Base-by-base conservation (phyloP, 2,329 filamentous ascomycete genomes). In the Microsporum audouinii region DNA sequence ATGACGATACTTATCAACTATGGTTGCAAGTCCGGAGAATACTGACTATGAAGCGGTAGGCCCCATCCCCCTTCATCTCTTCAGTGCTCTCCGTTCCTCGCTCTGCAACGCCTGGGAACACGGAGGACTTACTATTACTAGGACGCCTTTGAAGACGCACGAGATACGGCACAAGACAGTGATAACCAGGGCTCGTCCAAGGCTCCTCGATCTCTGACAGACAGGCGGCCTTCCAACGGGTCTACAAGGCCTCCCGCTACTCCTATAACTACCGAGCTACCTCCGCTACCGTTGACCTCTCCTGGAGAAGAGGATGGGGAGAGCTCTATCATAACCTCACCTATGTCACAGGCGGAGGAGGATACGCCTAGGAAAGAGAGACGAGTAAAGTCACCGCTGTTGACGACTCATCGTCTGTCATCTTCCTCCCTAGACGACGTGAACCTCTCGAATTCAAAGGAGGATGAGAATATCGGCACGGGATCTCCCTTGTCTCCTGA, bases 121-220 rank as follows among this genome's bases (percentile, higher is more conserved):
- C 41, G 38, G 33, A 51, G 17, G 34, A 57, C 39, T 39, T 59
- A 53, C 31, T 33, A 41, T 55, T 29, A 62, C 23, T 71, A 89
- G 86, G 87, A 91, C 68, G 83, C 82, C 14, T 95, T 95, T 70
- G 89, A 95, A 76, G 90, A 96, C 79, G 90, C 89, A 60, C 77
- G 84, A 67, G 87, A 89, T 73, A 82, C 72, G 66, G 64, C 71
- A 66, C 65, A 65, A 61, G 63, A 67, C 62, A 63, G 65, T 58
- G 67, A 69, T 41, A 62, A 60, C 36, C 67, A 69, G 41, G 69
- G 73, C 27, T 71, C 71, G 53, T 66, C 68, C 59, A 73, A 69
- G 53, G 75, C 84, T 38, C 78, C 83, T 59, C 83, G 87, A 63
- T 89, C 87, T 31, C 75, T 90, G 62, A 80, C 78, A 57, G 75